These are phyloP conservation scores for Aquilaria sinensis DNA, from an alignment of 345 rosid genomes.

Conservation along the genomic window DNA sequence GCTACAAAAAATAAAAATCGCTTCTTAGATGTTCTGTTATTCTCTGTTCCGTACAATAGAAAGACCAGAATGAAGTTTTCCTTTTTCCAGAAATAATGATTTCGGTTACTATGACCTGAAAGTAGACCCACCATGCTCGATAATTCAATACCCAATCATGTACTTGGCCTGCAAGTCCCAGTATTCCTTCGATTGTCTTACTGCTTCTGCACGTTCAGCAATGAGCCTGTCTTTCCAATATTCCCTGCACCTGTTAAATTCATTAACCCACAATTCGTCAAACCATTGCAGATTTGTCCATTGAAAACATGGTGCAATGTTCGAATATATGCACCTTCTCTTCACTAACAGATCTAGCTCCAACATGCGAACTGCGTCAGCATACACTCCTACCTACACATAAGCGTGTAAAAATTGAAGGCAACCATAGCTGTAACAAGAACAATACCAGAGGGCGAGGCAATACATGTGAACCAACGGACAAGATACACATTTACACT, in stretches of 20 bases:
- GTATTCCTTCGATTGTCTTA: constrained; percentile 67
- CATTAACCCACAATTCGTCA: neutral
- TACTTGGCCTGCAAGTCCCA: constrained; percentile 66
- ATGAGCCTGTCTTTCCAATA: constrained; percentile 64
- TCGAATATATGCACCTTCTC: constrained; percentile 33
- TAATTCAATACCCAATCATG: constrained; percentile 46
- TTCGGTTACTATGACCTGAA: too few relatives aligned
- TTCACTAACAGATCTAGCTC: constrained; percentile 67
- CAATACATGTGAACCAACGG: too few relatives aligned
- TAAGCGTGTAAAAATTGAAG: neutral
- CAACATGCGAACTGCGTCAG: constrained; percentile 64
- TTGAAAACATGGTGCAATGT: too few relatives aligned
- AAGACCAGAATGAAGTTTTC: too few relatives aligned
- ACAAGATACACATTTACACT: too few relatives aligned
- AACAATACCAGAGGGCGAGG: too few relatives aligned
- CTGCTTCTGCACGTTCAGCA: constrained; percentile 51
- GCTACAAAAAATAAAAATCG: too few relatives aligned
- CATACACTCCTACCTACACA: constrained; percentile 70
- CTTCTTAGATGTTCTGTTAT: too few relatives aligned
- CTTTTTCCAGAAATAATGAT: too few relatives aligned
- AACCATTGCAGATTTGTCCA: neutral
- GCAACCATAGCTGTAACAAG: neutral
- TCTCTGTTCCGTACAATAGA: too few relatives aligned
- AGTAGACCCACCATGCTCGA: too few relatives aligned
- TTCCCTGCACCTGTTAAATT: constrained; percentile 53